phyloP scores from a whole-genome alignment of 139 green algal species.

The Prasinococcaceae sp. region DNA sequence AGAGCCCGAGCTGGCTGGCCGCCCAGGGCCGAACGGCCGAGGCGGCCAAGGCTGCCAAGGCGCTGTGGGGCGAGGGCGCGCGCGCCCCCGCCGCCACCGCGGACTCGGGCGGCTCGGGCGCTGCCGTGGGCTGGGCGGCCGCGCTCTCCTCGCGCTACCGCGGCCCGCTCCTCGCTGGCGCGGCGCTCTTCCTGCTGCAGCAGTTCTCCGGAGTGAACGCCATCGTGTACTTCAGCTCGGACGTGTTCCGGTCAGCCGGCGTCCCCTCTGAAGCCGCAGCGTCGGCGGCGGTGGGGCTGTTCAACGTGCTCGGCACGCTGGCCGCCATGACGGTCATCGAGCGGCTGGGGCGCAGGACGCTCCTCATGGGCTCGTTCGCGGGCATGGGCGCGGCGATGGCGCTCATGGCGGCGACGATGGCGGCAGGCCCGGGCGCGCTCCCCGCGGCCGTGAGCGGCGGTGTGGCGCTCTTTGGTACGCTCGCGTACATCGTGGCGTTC shows the following conservation, averaged over 20 bases:
- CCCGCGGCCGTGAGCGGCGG: not conserved
- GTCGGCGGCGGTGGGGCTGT: constrained; percentile 63
- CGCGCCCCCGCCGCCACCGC: too few species aligned
- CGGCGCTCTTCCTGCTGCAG: constrained; percentile 71
- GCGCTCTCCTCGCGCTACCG: too few species aligned
- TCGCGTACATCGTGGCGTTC: constrained; percentile 80
- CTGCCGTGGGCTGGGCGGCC: too few species aligned
- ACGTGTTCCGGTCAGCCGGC: constrained; percentile 81
- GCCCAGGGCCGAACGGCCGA: constrained; percentile 27
- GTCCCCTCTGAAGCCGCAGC: constrained; percentile 69
- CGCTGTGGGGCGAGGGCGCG: constrained; percentile 65
- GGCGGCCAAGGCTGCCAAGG: constrained; percentile 34
- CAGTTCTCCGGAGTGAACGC: constrained; percentile 94
- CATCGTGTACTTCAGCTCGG: constrained; percentile 82
- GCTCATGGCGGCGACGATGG: constrained; percentile 14
- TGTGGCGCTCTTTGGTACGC: constrained; percentile 48
- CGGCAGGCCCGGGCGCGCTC: not conserved
- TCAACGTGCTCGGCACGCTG: constrained; percentile 64
- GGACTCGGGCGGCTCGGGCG: too few species aligned
- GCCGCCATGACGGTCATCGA: constrained; percentile 8
- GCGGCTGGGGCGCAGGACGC: constrained; percentile 23
- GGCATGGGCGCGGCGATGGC: constrained; percentile 55
- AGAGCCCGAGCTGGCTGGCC: constrained; percentile 69
- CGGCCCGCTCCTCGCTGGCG: not conserved
- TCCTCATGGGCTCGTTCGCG: constrained; percentile 54